A percentile compares a stretch with the other conserved stretches of the same genome.
phyloP scores from a whole-genome alignment of 75 land plant species.

The Pseudotsuga menziesii region DNA sequence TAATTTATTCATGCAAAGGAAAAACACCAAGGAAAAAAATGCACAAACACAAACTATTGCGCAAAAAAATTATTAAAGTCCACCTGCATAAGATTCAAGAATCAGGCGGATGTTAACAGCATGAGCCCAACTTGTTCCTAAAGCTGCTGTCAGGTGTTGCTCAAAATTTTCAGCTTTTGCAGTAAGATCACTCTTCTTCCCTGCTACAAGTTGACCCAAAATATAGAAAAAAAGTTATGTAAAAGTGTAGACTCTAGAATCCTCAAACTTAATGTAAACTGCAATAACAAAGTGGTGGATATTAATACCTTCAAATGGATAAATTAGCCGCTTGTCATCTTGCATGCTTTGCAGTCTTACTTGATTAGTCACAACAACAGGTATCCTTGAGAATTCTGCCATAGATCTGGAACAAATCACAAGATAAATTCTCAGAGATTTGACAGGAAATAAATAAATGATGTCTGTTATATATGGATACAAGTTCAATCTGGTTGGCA shows the following conservation, averaged over 20 bases:
- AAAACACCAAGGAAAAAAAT: neutral
- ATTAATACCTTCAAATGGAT: constrained; percentile 40
- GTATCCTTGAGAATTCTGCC: constrained; percentile 74
- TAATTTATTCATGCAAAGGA: neutral
- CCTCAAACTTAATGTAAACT: constrained; percentile 11
- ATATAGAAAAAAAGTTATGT: constrained; percentile 2
- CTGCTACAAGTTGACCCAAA: constrained; percentile 25
- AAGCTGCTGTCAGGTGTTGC: constrained; percentile 63
- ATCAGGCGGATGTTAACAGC: constrained; percentile 79
- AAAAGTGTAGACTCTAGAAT: neutral
- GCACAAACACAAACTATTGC: constrained; percentile 2
- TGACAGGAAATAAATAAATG: neutral
- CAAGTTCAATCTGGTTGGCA: neutral
- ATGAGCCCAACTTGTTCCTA: constrained; percentile 92
- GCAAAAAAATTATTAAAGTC: neutral
- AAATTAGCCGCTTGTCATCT: constrained; percentile 6
- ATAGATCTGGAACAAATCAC: constrained; percentile 43
- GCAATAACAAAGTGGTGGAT: neutral
- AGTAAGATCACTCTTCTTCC: constrained; percentile 9
- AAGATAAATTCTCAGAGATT: constrained; percentile 1
- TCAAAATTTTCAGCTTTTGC: constrained; percentile 27
- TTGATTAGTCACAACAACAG: constrained; percentile 87
- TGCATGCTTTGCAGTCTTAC: constrained; percentile 44
- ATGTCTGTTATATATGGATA: neutral
- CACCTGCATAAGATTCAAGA: constrained; percentile 68